phyloP scores from a whole-genome alignment of 192 early-diverging fungal genomes.

The Bifiguratus adelaidae region DNA sequence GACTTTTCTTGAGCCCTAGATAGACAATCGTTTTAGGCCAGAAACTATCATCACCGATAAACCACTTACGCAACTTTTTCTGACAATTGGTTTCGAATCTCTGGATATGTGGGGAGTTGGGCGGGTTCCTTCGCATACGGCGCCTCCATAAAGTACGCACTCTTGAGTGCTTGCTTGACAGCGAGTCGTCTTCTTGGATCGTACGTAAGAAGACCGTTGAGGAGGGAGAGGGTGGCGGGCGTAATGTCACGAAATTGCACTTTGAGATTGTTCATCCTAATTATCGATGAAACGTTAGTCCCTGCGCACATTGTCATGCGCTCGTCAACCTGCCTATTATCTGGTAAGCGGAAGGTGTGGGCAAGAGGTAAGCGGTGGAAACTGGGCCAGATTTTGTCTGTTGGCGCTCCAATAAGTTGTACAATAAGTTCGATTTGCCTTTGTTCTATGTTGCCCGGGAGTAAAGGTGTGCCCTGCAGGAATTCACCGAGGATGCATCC shows the following conservation, averaged over 20 bases:
- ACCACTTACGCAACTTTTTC: conserved; percentile 24
- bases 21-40: no score
- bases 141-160: conserved; percentile 69
- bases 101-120: conserved; percentile 42
- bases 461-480: conserved; percentile 53
- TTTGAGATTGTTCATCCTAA: conserved; percentile 46
- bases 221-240: conserved; percentile 40
- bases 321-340: no score
- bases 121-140: conserved; percentile 40
- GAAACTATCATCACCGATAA: no score
- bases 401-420: conserved; percentile 68
- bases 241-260: conserved; percentile 38
- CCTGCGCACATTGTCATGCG: no score
- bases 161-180: conserved; percentile 53
- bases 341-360: no score
- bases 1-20: no score
- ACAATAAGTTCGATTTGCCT: conserved; percentile 66
- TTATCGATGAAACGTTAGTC: no score
- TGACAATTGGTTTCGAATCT: conserved; percentile 33
- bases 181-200: conserved; percentile 55
- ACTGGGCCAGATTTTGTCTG: conserved; percentile 68
- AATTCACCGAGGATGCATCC: conserved; percentile 86
- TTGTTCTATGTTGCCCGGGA: conserved; percentile 76
- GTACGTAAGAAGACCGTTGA: conserved; percentile 64
- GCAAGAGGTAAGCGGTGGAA: conserved; percentile 53